Conservation (phyloP, 1,284 basidiomycete species). For the Peniophora sp. region DNA sequence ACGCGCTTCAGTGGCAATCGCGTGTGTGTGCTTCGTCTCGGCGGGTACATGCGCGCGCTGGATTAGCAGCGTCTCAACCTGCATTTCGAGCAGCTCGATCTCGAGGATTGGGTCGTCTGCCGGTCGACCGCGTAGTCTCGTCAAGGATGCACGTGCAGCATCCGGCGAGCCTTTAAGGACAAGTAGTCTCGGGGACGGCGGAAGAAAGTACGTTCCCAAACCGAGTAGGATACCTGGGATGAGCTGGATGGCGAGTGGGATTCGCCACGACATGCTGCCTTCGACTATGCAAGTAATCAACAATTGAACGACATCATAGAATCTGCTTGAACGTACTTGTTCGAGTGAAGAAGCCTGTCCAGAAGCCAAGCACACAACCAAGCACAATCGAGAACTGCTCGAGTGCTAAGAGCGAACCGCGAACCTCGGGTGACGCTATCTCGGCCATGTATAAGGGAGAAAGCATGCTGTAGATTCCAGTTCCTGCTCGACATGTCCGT, state of each 20-base stretch:
- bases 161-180: slow-evolving; percentile 48
- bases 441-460: slow-evolving; percentile 79
- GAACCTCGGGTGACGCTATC: slow-evolving; percentile 71
- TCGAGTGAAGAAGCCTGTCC: slow-evolving; percentile 72
- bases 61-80: slow-evolving; percentile 50
- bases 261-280: slow-evolving; percentile 64
- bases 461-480: slow-evolving; percentile 46
- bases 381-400: slow-evolving; percentile 76
- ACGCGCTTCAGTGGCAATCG: slow-evolving; percentile 29
- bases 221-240: slow-evolving; percentile 61
- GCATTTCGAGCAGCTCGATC: slow-evolving; percentile 71
- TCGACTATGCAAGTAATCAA: too few species aligned
- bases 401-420: slow-evolving; percentile 74
- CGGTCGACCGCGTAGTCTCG: slow-evolving; percentile 40
- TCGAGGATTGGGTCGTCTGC: slow-evolving; percentile 45
- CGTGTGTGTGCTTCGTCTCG: slow-evolving; percentile 15
- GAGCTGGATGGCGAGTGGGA: slow-evolving; percentile 68
- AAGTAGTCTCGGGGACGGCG: slow-evolving; percentile 66
- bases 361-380: slow-evolving; percentile 74
- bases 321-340: slow-evolving; percentile 33
- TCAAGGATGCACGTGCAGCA: slow-evolving; percentile 43
- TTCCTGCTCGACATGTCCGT: neutral
- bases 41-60: slow-evolving; percentile 15
- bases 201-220: slow-evolving; percentile 56
- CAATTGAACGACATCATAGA: too few species aligned